These are phyloP conservation scores for Cutaneotrichosporon spelunceum DNA, from an alignment of 1,284 basidiomycete genomes.

Conservation along the genomic window DNA sequence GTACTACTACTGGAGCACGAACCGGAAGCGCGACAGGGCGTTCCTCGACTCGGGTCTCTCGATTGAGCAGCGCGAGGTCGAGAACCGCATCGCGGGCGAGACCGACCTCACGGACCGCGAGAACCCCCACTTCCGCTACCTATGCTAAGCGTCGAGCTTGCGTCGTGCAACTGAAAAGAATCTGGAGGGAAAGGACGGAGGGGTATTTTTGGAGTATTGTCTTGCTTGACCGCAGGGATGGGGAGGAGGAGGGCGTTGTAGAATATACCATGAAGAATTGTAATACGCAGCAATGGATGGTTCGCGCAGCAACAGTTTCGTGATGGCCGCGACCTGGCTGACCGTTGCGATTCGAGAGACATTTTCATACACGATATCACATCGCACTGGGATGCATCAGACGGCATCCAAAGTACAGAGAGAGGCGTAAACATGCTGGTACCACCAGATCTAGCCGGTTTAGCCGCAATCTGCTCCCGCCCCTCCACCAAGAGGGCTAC, in stretches of 20 bases:
- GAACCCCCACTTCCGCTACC: slow-evolving; percentile 16
- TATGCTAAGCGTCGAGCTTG: neutral
- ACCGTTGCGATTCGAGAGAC: too few relatives aligned
- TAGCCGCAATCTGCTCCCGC: neutral
- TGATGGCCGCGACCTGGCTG: too few relatives aligned
- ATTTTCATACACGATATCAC: too few relatives aligned
- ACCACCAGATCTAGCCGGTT: neutral
- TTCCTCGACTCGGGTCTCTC: slow-evolving; percentile 21
- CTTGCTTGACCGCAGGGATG: neutral
- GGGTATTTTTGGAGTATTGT: neutral
- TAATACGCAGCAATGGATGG: neutral
- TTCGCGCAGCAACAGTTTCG: neutral
- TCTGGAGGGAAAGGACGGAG: neutral
- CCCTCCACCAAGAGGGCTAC: too few relatives aligned
- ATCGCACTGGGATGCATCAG: too few relatives aligned
- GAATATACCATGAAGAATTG: neutral
- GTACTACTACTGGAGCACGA: slow-evolving; percentile 24
- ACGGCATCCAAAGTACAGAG: too few relatives aligned
- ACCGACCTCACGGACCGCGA: slow-evolving; percentile 13
- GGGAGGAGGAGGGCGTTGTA: neutral
- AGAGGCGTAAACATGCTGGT: too few relatives aligned
- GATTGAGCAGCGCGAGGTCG: slow-evolving; percentile 26
- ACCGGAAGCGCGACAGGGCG: slow-evolving; percentile 26
- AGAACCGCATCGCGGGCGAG: slow-evolving; percentile 30
- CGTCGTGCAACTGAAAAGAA: too few relatives aligned